These are phyloP conservation scores for Tanacetum coccineum DNA, from an alignment of 129 eudicot species.

Conservation along the genomic window DNA sequence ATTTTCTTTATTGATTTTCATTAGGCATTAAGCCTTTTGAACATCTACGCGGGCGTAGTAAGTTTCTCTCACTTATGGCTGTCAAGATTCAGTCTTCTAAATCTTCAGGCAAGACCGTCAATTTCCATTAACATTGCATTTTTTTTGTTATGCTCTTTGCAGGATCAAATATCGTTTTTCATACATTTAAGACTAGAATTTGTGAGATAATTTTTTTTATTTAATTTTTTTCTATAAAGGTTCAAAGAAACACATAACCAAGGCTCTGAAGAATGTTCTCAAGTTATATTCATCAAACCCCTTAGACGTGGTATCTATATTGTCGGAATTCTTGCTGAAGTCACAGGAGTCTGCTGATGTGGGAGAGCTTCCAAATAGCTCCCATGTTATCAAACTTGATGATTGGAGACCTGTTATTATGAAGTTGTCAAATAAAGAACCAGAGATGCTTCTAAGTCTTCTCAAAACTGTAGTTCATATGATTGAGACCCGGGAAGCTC, in stretches of 20 bases:
- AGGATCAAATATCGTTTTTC: background rate
- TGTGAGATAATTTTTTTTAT: slow-evolving; percentile 13
- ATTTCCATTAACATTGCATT: slow-evolving; percentile 11
- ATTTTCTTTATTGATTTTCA: slow-evolving; percentile 17
- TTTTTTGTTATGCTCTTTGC: background rate
- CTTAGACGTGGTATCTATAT: slow-evolving; percentile 51
- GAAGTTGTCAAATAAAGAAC: slow-evolving; percentile 67
- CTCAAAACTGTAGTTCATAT: slow-evolving; percentile 58
- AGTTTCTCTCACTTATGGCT: slow-evolving; percentile 53
- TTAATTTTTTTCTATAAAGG: slow-evolving; percentile 32
- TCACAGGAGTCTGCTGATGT: slow-evolving; percentile 43
- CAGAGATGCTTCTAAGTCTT: slow-evolving; percentile 71
- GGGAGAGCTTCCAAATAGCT: slow-evolving; percentile 26
- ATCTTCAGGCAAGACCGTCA: slow-evolving; percentile 40
- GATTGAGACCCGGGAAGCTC: slow-evolving; percentile 46
- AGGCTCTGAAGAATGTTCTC: slow-evolving; percentile 46
- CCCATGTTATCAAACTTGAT: slow-evolving; percentile 41
- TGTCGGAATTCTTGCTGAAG: slow-evolving; percentile 59
- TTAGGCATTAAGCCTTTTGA: slow-evolving; percentile 44
- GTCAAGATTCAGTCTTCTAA: slow-evolving; percentile 43
- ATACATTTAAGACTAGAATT: background rate
- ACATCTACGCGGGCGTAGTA: slow-evolving; percentile 36
- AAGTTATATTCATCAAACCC: slow-evolving; percentile 68
- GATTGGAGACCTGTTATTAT: slow-evolving; percentile 68
- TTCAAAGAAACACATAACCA: slow-evolving; percentile 54